Percentiles rank a stretch among this genome's conserved stretches.
Evolutionary conservation across 306 rosid species (phyloP).

Genomic region (Morella rubra): DNA sequence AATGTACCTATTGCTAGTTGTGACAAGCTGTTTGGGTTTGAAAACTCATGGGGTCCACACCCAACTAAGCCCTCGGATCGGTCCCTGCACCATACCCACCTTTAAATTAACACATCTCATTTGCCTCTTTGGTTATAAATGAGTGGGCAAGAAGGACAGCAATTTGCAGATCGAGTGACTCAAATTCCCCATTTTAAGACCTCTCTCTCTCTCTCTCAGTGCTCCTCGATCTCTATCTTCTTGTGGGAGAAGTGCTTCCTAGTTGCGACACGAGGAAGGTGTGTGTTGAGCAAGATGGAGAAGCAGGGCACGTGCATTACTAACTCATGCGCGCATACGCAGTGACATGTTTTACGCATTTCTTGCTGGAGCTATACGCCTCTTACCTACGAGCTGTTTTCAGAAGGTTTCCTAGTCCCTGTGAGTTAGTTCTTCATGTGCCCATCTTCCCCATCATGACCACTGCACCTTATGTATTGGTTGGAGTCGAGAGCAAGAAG

Average conservation of each 20-base stretch:
- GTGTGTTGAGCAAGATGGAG: constrained; percentile 97
- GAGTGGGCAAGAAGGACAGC: constrained; percentile 36
- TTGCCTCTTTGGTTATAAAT: constrained; percentile 49
- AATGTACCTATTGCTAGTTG: constrained; percentile 39
- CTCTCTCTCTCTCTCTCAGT: constrained; percentile 1
- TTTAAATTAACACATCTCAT: constrained; percentile 28
- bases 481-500: constrained; percentile 26
- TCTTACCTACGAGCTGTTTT: not conserved
- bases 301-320: constrained; percentile 99
- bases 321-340: constrained; percentile 44
- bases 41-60: constrained; percentile 49
- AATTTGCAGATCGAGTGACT: constrained; percentile 35
- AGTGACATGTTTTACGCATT: not conserved
- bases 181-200: constrained; percentile 36
- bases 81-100: constrained; percentile 37
- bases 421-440: constrained; percentile 94
- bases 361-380: not conserved
- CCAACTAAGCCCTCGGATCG: constrained; percentile 48
- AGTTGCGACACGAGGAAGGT: constrained; percentile 33
- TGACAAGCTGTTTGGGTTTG: constrained; percentile 54
- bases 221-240: not conserved
- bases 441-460: constrained; percentile 99
- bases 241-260: not conserved
- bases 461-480: constrained; percentile 51
- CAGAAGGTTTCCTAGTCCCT: not conserved